Evolutionary conservation across 768 basidiomycete species (phyloP), one percentile per base, ranked within the genome.

Genomic region (Kwoniella pini): DNA sequence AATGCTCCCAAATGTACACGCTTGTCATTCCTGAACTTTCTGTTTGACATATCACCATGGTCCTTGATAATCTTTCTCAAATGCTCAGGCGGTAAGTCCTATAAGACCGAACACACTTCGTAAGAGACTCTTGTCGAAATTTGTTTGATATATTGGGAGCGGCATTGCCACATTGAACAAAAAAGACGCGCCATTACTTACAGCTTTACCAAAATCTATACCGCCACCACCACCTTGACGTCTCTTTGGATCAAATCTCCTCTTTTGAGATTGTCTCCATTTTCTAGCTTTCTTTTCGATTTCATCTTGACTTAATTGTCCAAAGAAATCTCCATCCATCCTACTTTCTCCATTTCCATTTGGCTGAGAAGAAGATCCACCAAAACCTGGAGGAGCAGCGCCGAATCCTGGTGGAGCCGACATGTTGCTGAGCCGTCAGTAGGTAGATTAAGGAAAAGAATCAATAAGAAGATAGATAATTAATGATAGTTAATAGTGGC

Each of bases 41-140:
- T 86, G 79, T 94, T 95, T 80, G 91, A 93, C 96, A 99, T 97
- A 82, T 97, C 94, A 67, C 95, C 94, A 72, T 98, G 95, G 80
- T 98, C 96, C 81, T 97, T 94, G 82, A 98, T 93, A 72, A 99
- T 98, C 88, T 98, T 98, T 62, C 96, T 88, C 67, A 99, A 88
- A 75, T 97, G 94, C 79, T 99, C 96, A 28, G 94, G 91, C 57
- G 96, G 96, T 60, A 96, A 81, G 79, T 96, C 93, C 90, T 94
- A 54, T 63, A 53, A 28, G 79, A 7, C 24, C 15, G n/a, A n/a
- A n/a, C n/a, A 30, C 40, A 19, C 7, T 15, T 42, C 40, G 40
- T 13, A 42, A 43, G 26, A 3, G 5, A 4, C 17, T 33, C 28
- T 36, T 17, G 21, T 60, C 48, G 33, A 65, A 64, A 21, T 63